Evolutionary conservation across 1,284 basidiomycete species (phyloP).

Genomic region (Cutaneotrichosporon sp.): DNA sequence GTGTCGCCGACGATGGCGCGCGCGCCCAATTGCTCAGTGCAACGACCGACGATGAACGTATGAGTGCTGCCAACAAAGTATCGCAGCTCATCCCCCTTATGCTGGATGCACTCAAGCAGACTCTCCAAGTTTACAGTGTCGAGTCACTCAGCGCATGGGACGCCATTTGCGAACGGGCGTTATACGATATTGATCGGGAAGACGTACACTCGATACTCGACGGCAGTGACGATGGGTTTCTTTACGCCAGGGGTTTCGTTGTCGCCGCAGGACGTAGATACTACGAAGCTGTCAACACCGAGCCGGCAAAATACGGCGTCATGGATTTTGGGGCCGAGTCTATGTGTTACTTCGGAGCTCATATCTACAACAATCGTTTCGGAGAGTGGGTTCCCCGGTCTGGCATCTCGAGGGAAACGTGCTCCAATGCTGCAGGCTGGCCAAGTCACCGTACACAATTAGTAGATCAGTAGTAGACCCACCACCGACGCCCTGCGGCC

Average conservation of each 20-base stretch:
- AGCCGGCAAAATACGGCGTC: constrained; percentile 1
- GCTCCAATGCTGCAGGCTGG: neutral
- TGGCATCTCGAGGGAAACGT: constrained; percentile 1
- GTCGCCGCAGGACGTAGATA: constrained; percentile 5
- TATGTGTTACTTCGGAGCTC: constrained; percentile 2
- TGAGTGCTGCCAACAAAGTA: neutral
- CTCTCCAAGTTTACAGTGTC: neutral
- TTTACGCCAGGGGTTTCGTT: constrained; percentile 12
- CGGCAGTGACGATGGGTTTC: constrained; percentile 11
- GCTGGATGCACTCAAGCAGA: neutral
- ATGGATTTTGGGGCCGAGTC: constrained; percentile 6
- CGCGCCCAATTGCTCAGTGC: neutral
- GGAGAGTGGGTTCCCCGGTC: constrained; percentile 6
- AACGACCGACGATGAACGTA: neutral
- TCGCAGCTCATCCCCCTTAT: neutral
- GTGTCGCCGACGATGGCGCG: neutral
- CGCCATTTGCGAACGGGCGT: constrained; percentile 3
- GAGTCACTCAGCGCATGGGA: neutral
- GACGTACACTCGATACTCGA: constrained; percentile 8
- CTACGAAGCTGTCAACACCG: constrained; percentile 4
- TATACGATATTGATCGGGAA: constrained; percentile 8
- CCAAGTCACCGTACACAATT: no score
- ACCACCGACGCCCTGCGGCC: no score
- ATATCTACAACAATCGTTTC: constrained; percentile 3
- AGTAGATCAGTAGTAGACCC: no score